Conservation (phyloP, 2,329 filamentous ascomycete genomes). For the Claviceps sp. region DNA sequence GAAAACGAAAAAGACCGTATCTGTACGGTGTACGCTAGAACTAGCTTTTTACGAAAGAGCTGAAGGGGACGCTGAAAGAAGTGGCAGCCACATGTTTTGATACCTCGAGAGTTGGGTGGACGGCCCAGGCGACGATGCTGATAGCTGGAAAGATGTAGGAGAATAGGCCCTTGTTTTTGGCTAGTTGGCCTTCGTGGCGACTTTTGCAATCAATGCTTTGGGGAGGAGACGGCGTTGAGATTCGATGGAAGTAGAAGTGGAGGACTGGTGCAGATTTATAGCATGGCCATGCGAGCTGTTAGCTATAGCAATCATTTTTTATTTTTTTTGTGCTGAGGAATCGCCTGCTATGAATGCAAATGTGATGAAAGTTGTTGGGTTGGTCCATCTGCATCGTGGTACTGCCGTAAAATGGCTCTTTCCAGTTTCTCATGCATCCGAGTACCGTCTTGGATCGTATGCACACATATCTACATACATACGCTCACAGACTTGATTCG, state of each 20-base stretch:
- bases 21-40: neutral
- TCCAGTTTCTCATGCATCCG: too few species aligned
- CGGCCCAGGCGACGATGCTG: neutral
- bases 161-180: neutral
- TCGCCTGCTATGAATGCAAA: too few species aligned
- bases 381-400: too few species aligned
- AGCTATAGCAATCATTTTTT: neutral
- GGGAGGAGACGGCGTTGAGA: neutral
- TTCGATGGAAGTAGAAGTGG: neutral
- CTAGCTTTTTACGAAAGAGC: neutral
- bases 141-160: neutral
- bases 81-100: neutral
- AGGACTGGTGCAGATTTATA: slow-evolving; percentile 3
- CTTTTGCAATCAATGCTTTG: neutral
- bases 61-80: neutral
- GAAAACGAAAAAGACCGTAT: neutral
- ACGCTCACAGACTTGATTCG: too few species aligned
- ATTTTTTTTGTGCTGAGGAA: neutral
- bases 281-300: slow-evolving; percentile 6
- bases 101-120: slow-evolving; percentile 1
- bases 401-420: too few species aligned
- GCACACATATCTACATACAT: too few species aligned
- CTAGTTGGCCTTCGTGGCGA: neutral
- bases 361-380: too few species aligned
- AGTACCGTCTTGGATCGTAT: too few species aligned